Evolutionary conservation across 176 grass and related monocot genomes (phyloP).

Genomic region (Puccinellia tenuiflora): DNA sequence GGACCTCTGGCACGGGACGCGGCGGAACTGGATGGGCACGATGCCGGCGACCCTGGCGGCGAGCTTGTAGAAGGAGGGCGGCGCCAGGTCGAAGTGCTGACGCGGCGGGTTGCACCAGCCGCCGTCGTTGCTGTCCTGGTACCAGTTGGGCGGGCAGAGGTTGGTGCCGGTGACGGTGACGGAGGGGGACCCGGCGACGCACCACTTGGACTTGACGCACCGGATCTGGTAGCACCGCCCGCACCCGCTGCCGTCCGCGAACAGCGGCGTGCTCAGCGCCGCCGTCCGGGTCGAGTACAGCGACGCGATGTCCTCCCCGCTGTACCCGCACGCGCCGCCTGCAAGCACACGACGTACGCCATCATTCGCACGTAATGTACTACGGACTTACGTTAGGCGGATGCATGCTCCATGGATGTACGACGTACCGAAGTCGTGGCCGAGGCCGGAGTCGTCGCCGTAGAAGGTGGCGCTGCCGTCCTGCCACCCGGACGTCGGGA

Average conservation of each 20-base stretch:
- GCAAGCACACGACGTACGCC: background rate
- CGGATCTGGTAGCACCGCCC: slow-evolving; percentile 68
- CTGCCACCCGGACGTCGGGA: slow-evolving; percentile 10
- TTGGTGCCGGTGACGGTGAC: slow-evolving; percentile 64
- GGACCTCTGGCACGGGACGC: slow-evolving; percentile 45
- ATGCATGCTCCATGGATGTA: background rate
- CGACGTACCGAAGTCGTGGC: slow-evolving; percentile 43
- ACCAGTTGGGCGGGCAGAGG: slow-evolving; percentile 72
- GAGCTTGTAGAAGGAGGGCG: slow-evolving; percentile 43
- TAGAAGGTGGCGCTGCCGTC: slow-evolving; percentile 64
- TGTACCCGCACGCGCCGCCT: slow-evolving; percentile 44
- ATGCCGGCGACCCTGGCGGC: slow-evolving; percentile 44
- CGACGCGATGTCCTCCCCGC: slow-evolving; percentile 12
- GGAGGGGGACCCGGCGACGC: slow-evolving; percentile 28
- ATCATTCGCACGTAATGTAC: background rate
- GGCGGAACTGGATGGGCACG: slow-evolving; percentile 61
- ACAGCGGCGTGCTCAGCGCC: slow-evolving; percentile 80
- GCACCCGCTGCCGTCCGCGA: slow-evolving; percentile 30
- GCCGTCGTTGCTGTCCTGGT: slow-evolving; percentile 32
- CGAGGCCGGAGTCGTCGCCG: slow-evolving; percentile 39
- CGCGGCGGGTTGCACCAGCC: slow-evolving; percentile 91
- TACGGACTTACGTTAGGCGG: background rate
- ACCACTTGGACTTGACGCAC: slow-evolving; percentile 30
- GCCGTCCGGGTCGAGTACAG: slow-evolving; percentile 53
- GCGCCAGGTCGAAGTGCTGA: slow-evolving; percentile 72